Percentiles rank a stretch among this genome's conserved stretches.
phyloP scores from a whole-genome alignment of 176 grass and related monocot species.

The Aegilops speltoides region DNA sequence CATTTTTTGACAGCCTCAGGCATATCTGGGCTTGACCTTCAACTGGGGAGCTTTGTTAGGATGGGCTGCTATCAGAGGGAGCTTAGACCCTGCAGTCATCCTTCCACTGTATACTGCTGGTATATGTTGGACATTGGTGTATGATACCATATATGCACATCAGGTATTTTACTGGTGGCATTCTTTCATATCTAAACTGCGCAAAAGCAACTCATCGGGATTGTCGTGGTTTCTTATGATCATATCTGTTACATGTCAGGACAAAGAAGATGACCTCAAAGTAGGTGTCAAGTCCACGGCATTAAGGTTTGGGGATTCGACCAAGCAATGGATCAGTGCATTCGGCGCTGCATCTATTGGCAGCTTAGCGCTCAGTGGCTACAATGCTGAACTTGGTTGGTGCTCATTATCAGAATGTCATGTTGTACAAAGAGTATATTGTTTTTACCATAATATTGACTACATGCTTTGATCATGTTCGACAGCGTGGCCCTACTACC shows the following conservation, averaged over 20 bases:
- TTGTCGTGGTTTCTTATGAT: not conserved
- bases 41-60: constrained; percentile 97
- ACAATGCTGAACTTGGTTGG: constrained; percentile 79
- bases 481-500: constrained; percentile 82
- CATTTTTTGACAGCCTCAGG: constrained; percentile 67
- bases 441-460: constrained; percentile 18
- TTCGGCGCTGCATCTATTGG: constrained; percentile 65
- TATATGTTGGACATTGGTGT: constrained; percentile 93
- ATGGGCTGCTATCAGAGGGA: constrained; percentile 79
- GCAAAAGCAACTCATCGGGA: not conserved
- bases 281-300: constrained; percentile 90
- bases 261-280: constrained; percentile 88
- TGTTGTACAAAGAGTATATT: not conserved
- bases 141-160: constrained; percentile 92
- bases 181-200: not conserved
- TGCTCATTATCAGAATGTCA: not conserved
- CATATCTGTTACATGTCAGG: constrained; percentile 32
- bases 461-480: constrained; percentile 7
- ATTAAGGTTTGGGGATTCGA: constrained; percentile 70
- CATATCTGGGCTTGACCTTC: constrained; percentile 83
- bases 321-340: constrained; percentile 68
- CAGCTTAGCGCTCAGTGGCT: constrained; percentile 60
- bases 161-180: constrained; percentile 40
- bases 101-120: constrained; percentile 79
- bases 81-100: constrained; percentile 60